phyloP scores from a whole-genome alignment of 305 asterid species.

The Solanum hybrid region DNA sequence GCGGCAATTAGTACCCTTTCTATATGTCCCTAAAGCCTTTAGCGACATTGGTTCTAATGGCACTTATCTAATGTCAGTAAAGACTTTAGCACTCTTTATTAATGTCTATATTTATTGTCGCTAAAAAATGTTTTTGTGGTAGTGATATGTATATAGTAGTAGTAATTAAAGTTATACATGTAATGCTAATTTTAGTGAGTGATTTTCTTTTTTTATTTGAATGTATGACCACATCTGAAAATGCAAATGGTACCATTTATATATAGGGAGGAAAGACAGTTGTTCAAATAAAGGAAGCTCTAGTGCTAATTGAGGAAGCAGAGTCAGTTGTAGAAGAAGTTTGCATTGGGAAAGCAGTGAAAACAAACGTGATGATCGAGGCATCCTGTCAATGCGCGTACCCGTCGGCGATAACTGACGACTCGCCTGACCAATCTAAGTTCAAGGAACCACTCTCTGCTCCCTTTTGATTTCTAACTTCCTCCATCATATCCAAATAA shows the following conservation, averaged over 20 bases:
- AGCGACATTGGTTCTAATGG: too few relatives aligned
- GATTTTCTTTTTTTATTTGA: neutral
- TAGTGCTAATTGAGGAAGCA: conserved; percentile 15
- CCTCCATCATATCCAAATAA: neutral
- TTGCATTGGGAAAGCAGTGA: neutral
- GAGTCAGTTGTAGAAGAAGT: neutral
- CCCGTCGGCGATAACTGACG: conserved; percentile 18
- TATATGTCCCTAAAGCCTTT: too few relatives aligned
- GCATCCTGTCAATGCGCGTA: conserved; percentile 44
- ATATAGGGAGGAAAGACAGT: conserved; percentile 29
- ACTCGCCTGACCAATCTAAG: conserved; percentile 27
- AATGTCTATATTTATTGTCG: too few relatives aligned
- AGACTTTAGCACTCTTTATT: too few relatives aligned
- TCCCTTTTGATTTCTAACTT: conserved; percentile 34
- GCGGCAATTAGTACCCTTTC: too few relatives aligned
- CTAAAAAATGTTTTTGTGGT: too few relatives aligned
- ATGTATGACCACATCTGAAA: neutral
- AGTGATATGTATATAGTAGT: neutral
- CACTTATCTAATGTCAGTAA: too few relatives aligned
- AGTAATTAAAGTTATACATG: neutral
- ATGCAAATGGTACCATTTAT: neutral
- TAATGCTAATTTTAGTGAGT: neutral
- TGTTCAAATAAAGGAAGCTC: conserved; percentile 18
- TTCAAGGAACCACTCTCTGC: conserved; percentile 62
- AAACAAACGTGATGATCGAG: conserved; percentile 2